phyloP scores from a whole-genome alignment of 202 grass and related monocot species.

The Saccharum hybrid region DNA sequence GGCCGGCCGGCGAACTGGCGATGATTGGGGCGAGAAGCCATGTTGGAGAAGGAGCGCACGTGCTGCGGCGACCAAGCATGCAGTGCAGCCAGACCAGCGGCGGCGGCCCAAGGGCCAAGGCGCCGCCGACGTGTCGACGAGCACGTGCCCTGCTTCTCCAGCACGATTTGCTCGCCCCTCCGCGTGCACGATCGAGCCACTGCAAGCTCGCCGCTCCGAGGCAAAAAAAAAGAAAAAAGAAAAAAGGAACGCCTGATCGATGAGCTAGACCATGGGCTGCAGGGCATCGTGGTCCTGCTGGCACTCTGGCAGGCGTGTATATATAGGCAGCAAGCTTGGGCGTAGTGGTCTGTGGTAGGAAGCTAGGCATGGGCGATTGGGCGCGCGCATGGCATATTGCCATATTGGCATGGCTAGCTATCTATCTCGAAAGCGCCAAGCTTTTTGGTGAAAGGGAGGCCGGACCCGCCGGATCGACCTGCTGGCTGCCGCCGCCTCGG shows the following conservation, averaged over 20 bases:
- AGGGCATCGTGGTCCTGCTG: too few relatives aligned
- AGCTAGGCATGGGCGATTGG: background rate
- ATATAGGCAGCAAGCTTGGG: conserved; percentile 32
- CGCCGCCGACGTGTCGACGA: conserved; percentile 1
- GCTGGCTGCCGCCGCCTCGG: conserved; percentile 27
- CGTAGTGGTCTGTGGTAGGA: conserved; percentile 5
- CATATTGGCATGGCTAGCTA: background rate
- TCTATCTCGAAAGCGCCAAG: conserved; percentile 20
- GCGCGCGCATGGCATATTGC: background rate
- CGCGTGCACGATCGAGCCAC: background rate
- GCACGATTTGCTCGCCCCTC: conserved; percentile 58
- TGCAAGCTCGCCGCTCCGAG: background rate
- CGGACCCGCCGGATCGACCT: background rate
- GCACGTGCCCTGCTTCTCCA: conserved; percentile 81
- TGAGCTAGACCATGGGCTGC: background rate
- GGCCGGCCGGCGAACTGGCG: background rate
- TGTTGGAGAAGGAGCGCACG: conserved; percentile 69
- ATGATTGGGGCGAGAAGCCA: conserved; percentile 50
- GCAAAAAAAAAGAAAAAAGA: too few relatives aligned
- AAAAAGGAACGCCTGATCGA: background rate
- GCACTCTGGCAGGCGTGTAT: background rate
- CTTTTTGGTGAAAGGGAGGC: conserved; percentile 35
- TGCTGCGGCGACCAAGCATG: conserved; percentile 30
- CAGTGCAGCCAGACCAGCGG: background rate
- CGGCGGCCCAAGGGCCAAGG: background rate